Percentiles rank a stretch among this genome's conserved stretches.
These are phyloP conservation scores for Scenedesmus sp. DNA, from an alignment of 163 green algal species.

Conservation along the genomic window DNA sequence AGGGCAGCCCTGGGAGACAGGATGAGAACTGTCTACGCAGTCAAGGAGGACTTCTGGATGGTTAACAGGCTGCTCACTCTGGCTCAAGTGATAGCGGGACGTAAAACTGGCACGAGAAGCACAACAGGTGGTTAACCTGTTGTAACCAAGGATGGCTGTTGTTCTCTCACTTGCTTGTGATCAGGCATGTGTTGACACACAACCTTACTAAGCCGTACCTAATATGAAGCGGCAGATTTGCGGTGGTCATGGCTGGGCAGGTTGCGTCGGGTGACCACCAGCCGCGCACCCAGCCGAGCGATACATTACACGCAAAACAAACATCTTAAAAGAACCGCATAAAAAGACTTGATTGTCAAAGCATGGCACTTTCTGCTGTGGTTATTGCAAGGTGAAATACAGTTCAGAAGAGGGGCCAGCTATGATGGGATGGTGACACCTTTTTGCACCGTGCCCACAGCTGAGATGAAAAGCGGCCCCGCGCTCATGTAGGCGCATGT, in stretches of 20 bases:
- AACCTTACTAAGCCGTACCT: neutral
- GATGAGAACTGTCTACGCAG: neutral
- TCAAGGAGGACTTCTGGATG: neutral
- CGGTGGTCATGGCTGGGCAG: neutral
- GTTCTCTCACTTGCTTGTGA: neutral
- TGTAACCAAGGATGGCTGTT: neutral
- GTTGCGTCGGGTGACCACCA: conserved; percentile 4
- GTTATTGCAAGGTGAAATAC: neutral
- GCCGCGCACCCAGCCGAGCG: neutral
- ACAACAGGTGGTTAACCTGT: conserved; percentile 5
- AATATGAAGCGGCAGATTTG: neutral
- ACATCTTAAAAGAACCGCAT: neutral
- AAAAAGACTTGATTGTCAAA: too few species aligned
- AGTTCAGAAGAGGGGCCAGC: too few species aligned
- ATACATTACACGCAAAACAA: neutral
- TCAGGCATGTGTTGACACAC: neutral
- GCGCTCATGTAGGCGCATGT: neutral
- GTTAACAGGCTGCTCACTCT: neutral
- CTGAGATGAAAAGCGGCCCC: too few species aligned
- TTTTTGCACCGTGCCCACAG: neutral
- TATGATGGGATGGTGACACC: neutral
- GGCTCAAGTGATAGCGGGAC: neutral
- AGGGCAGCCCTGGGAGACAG: neutral
- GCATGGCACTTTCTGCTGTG: neutral
- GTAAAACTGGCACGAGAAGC: conserved; percentile 9